Conservation (phyloP, 2,329 filamentous ascomycete species). For the Diaporthe destruens region DNA sequence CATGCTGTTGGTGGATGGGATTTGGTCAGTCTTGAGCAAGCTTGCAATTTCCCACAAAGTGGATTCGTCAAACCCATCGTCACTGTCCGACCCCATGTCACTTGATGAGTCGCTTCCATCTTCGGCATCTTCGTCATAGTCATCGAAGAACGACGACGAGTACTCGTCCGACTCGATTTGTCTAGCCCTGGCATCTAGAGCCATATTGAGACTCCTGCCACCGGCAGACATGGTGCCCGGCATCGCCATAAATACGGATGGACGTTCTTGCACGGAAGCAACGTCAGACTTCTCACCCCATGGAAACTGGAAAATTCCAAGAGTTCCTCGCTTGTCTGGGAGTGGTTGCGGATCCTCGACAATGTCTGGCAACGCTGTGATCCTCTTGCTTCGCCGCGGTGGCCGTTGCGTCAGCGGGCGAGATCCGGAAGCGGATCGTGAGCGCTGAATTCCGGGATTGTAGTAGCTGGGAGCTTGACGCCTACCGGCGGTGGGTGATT, state of each 20-base stretch:
- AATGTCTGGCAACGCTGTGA: constrained; percentile 73
- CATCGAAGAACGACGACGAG: constrained; percentile 69
- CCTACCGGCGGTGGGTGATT: neutral
- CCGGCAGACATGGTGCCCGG: constrained; percentile 64
- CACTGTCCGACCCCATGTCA: constrained; percentile 52
- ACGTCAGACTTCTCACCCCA: constrained; percentile 74
- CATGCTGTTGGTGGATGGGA: constrained; percentile 66
- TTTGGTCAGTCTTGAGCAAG: constrained; percentile 64
- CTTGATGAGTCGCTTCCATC: constrained; percentile 53
- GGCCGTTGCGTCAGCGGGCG: constrained; percentile 66
- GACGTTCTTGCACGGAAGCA: constrained; percentile 58
- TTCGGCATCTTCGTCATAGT: constrained; percentile 67
- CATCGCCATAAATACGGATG: constrained; percentile 59
- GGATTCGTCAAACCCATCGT: constrained; percentile 70
- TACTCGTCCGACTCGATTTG: constrained; percentile 57
- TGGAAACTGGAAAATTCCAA: constrained; percentile 75
- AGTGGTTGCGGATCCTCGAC: constrained; percentile 72
- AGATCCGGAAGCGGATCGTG: constrained; percentile 45
- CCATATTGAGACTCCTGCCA: constrained; percentile 48
- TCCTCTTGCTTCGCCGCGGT: constrained; percentile 65
- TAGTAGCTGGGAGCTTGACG: constrained; percentile 37
- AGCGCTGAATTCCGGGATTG: constrained; percentile 42
- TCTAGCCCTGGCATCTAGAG: constrained; percentile 51
- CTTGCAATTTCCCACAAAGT: constrained; percentile 75
- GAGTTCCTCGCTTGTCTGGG: constrained; percentile 67